These are phyloP conservation scores for Lasiodiplodia sp. DNA, from an alignment of 2,329 filamentous ascomycete genomes.

Conservation along the genomic window DNA sequence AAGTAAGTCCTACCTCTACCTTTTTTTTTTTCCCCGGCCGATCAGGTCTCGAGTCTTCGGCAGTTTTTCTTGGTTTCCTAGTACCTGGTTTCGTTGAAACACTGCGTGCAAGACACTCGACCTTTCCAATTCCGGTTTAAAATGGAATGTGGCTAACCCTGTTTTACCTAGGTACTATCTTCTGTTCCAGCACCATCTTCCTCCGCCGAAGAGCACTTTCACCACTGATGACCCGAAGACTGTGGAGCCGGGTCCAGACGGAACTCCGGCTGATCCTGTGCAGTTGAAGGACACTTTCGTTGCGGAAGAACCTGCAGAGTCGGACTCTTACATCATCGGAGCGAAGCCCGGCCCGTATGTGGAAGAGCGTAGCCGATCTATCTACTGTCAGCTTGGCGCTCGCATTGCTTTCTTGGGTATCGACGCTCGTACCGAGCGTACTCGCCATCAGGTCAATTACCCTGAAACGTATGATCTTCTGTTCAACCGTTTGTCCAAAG, in stretches of 20 bases:
- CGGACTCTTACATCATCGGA: constrained; percentile 81
- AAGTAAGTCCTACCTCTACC: constrained; percentile 39
- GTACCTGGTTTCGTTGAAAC: neutral
- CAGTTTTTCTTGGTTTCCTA: neutral
- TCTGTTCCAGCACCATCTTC: constrained; percentile 77
- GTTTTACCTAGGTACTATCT: constrained; percentile 63
- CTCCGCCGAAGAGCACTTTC: constrained; percentile 84
- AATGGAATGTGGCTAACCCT: neutral
- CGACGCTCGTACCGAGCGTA: constrained; percentile 74
- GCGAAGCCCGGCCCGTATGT: constrained; percentile 73
- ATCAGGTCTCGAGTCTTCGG: neutral
- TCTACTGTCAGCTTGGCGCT: constrained; percentile 70
- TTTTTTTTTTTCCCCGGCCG: neutral
- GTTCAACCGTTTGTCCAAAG: constrained; percentile 62
- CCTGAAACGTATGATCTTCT: constrained; percentile 68
- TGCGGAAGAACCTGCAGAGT: constrained; percentile 61
- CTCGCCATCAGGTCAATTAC: constrained; percentile 93
- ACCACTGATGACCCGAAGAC: constrained; percentile 74
- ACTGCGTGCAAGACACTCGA: neutral
- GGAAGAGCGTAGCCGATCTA: constrained; percentile 65
- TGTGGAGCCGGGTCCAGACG: constrained; percentile 55
- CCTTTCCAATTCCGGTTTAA: neutral
- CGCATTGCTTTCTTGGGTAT: constrained; percentile 70
- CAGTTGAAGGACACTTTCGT: constrained; percentile 82
- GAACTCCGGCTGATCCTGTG: constrained; percentile 67